Evolutionary conservation across 108 stramenopile genomes (phyloP), one percentile per base, ranked within the genome.

Genomic region (Hondaea fermentalgiana): DNA sequence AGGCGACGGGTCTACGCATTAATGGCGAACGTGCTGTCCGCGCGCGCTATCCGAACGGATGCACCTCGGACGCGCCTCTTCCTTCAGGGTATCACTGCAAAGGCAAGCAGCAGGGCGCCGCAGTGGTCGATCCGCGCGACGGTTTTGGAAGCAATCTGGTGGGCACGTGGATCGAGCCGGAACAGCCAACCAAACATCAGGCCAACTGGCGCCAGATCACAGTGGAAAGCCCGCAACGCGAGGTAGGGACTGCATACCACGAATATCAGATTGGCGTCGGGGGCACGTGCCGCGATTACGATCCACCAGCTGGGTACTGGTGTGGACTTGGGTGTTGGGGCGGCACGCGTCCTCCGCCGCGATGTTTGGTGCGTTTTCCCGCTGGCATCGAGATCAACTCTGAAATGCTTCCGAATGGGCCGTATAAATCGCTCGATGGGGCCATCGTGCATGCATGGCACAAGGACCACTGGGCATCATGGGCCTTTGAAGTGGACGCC

Each of bases 251-350:
- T 6, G 45, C 76, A 12, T 83, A 83, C 3, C 45, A 12, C 49
- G 12, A 12, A n/a, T 83, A 28, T 23, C 76, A 83, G 51, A 47
- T 83, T 6, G 76, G 76, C 28, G 76, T 83, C n/a, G 76, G 76
- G 25, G 76, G 76, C 6, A 53, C 76, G 12, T 83, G 76, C 76
- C 14, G 51, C 25, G 17, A 53, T 14, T 83, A 28, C 1, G 45
- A 47, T 35, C 76, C 76, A 2, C 76, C 76, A 6, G 76, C 76
- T 21, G 76, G 76, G n/a, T 83, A 83, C 76, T 83, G 76, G 76
- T 83, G 76, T 35, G 76, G 76, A 6, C n/a, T 53, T 23, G 51
- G 51, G 28, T 83, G 76, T 45, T 83, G 45, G 45, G 76, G 76
- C 12, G 76, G 76, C 49, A 16, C 76, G 6, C 10, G 16, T 83